phyloP scores from a whole-genome alignment of 768 basidiomycete species.

The Phaeotremella fagi region DNA sequence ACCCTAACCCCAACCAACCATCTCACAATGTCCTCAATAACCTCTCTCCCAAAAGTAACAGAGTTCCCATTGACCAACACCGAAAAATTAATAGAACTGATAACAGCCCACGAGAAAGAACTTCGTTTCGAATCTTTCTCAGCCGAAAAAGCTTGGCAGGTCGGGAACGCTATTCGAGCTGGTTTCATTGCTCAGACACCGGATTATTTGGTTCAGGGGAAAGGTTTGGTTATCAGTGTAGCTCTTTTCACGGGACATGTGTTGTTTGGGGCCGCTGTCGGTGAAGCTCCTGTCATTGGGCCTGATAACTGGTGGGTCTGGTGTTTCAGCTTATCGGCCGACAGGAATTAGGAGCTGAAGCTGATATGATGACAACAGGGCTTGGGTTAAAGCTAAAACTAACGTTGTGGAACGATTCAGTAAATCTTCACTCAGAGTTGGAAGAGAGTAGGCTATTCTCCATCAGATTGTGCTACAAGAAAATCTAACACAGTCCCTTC shows the following conservation, averaged over 20 bases:
- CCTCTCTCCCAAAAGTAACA: neutral
- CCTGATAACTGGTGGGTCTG: conserved; percentile 17
- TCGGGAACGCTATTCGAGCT: conserved; percentile 11
- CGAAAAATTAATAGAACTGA: neutral
- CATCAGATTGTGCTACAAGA: neutral
- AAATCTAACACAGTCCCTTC: neutral
- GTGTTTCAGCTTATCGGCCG: neutral
- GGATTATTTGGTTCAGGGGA: neutral
- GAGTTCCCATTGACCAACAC: neutral
- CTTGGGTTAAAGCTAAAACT: conserved; percentile 30
- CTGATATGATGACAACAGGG: conserved; percentile 5
- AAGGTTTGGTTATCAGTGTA: conserved; percentile 11
- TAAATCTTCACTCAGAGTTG: conserved; percentile 24
- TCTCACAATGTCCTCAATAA: neutral
- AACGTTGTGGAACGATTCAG: conserved; percentile 22
- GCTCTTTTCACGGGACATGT: conserved; percentile 11
- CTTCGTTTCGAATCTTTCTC: conserved; percentile 6
- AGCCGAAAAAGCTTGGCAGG: conserved; percentile 10
- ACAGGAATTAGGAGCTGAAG: neutral
- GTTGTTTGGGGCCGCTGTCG: conserved; percentile 15
- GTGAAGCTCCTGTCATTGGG: conserved; percentile 15
- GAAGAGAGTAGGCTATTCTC: conserved; percentile 24
- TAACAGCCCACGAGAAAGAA: neutral
- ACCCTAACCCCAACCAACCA: no score
- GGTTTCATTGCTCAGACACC: conserved; percentile 9